Evolutionary conservation across 1,284 basidiomycete species (phyloP).

Genomic region (Malassezia globosa): DNA sequence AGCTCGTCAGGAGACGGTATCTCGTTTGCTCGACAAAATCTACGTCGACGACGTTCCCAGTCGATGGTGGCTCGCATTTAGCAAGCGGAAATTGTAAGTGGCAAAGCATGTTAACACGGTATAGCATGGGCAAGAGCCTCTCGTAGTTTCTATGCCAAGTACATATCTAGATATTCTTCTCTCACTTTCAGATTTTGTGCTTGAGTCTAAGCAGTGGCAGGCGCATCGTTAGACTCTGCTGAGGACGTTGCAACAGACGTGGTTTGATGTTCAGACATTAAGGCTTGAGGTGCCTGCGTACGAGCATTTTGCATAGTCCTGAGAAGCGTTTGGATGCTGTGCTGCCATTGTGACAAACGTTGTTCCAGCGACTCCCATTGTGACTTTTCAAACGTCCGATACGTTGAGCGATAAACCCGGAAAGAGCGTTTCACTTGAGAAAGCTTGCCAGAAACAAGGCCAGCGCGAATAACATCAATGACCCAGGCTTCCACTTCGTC

Average conservation of each 20-base stretch:
- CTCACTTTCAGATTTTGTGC: not conserved
- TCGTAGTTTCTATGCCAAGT: constrained; percentile 3
- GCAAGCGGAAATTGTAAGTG: constrained; percentile 43
- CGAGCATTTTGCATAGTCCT: constrained; percentile 19
- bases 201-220: constrained; percentile 1
- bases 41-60: constrained; percentile 81
- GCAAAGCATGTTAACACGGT: not conserved
- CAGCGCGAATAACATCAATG: constrained; percentile 46
- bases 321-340: constrained; percentile 30
- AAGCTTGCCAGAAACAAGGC: constrained; percentile 40
- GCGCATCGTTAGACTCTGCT: not conserved
- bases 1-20: constrained; percentile 77
- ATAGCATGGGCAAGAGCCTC: constrained; percentile 42
- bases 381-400: constrained; percentile 35
- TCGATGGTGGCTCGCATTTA: constrained; percentile 99
- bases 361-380: constrained; percentile 40
- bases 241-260: no score
- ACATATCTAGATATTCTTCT: not conserved
- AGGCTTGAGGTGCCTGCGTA: constrained; percentile 1
- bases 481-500: constrained; percentile 45
- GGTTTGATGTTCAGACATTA: not conserved
- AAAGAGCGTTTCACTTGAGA: constrained; percentile 39
- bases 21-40: constrained; percentile 71
- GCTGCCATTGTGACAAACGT: constrained; percentile 37
- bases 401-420: constrained; percentile 38